Conservation (phyloP, 495 filamentous ascomycete genomes). For the Hypomontagnella submonticulosa region DNA sequence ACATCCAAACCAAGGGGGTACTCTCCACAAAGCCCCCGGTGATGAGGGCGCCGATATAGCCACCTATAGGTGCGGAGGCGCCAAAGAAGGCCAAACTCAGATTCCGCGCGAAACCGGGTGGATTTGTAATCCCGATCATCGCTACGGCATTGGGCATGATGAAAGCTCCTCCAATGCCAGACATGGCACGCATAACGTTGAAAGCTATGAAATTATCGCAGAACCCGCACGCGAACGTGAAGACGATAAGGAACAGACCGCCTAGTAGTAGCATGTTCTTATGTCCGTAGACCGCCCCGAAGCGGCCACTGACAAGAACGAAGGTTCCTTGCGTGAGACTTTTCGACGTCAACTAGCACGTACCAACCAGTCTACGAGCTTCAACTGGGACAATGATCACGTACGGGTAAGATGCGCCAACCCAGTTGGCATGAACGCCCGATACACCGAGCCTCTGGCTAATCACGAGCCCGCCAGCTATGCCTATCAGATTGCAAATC, state of each 20-base stretch:
- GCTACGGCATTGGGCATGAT: slow-evolving; percentile 62
- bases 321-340: slow-evolving; percentile 62
- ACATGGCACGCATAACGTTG: slow-evolving; percentile 53
- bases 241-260: slow-evolving; percentile 52
- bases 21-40: slow-evolving; percentile 56
- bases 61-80: slow-evolving; percentile 61
- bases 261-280: slow-evolving; percentile 57
- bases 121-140: slow-evolving; percentile 58
- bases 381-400: slow-evolving; percentile 3
- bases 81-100: slow-evolving; percentile 63
- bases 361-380: not conserved
- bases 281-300: slow-evolving; percentile 63
- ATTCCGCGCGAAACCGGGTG: slow-evolving; percentile 59
- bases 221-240: slow-evolving; percentile 54
- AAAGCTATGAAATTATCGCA: slow-evolving; percentile 57
- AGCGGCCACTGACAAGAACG: slow-evolving; percentile 59
- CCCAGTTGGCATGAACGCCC: slow-evolving; percentile 43
- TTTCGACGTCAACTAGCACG: slow-evolving; percentile 22
- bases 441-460: slow-evolving; percentile 40
- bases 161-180: slow-evolving; percentile 58
- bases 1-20: slow-evolving; percentile 61
- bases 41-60: slow-evolving; percentile 56
- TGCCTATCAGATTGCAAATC: slow-evolving; percentile 47
- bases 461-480: slow-evolving; percentile 43
- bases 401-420: slow-evolving; percentile 49